These are phyloP conservation scores for Ochromonadaceae sp. DNA, from an alignment of 352 stramenopile genomes.

Conservation along the genomic window DNA sequence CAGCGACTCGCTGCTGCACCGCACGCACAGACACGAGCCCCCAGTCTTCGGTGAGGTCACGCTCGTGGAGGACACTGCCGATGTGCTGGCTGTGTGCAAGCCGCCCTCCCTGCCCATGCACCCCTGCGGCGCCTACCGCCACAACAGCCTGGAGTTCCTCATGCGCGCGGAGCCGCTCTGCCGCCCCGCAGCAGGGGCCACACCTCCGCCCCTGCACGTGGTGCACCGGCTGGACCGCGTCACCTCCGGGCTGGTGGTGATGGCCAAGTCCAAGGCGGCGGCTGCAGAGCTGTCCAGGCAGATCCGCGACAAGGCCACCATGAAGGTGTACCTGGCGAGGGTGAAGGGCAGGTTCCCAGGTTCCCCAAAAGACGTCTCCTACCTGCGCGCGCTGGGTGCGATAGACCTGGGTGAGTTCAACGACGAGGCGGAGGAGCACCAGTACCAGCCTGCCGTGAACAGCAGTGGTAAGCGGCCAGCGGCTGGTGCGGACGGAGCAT, in stretches of 20 bases:
- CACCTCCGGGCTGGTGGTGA: constrained; percentile 50
- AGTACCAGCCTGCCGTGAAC: background rate
- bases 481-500: too few species aligned
- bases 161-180: constrained; percentile 29
- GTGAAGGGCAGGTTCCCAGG: constrained; percentile 48
- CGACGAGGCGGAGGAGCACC: background rate
- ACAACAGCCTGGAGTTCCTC: constrained; percentile 51
- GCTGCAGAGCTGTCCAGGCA: constrained; percentile 17
- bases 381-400: too few species aligned
- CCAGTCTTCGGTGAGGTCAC: constrained; percentile 52
- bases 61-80: constrained; percentile 54
- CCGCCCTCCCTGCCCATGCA: constrained; percentile 65
- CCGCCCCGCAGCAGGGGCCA: constrained; percentile 30
- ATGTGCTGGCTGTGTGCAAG: constrained; percentile 51
- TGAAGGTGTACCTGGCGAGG: constrained; percentile 50
- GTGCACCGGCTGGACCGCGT: constrained; percentile 70
- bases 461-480: background rate
- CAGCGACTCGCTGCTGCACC: constrained; percentile 62
- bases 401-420: background rate
- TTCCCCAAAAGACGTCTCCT: constrained; percentile 22
- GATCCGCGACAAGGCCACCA: constrained; percentile 2
- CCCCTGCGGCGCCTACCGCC: constrained; percentile 59
- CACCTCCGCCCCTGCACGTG: constrained; percentile 53
- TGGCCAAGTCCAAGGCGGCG: constrained; percentile 21
- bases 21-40: constrained; percentile 66